Base-by-base conservation (phyloP, 345 rosid genomes). In the Murraya paniculata region DNA sequence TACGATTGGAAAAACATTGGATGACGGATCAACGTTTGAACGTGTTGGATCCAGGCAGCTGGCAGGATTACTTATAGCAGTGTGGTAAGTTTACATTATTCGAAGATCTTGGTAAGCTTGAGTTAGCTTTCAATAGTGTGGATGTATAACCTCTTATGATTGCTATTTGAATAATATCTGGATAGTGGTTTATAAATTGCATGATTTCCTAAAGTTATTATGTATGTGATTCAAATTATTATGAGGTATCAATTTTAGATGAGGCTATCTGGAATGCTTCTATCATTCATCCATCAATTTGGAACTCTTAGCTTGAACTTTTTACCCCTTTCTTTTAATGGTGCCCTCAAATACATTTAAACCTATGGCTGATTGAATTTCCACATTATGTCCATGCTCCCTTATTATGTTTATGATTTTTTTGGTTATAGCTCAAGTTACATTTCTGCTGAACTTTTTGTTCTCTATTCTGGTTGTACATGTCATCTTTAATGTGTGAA, bases 1-100 rank as follows among this genome's bases (percentile, higher is more conserved):
- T 56, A 78, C 82, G 85, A 90, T 93, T 22, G 95, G 93, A n/a
- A 91, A 85, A 83, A 88, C 90, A 68, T 85, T 93, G 78, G 89
- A 84, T 62, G 91, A 91, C 56, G 88, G 91, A 72, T 86, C 87
- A 68, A 73, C 87, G 9, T 92, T 90, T 82, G 90, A 86, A 80
- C 91, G 94, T 70, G 92, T 88, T 88, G 97, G 97, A 64, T 91
- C 93, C 68, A 84, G 97, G 82, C 95, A 91, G 78, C 89, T 92
- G 58, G 97, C 97, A 75, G 95, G 92, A 72, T 85, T 93, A 84
- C 95, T 93, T 77, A 85, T 93, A 69, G 89, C 93, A 74, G 88
- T 90, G 56, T 93, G 97, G 97, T 93, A 50, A 82, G 88, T 75
- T 55, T 56, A 68, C 75, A 14, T 71, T 58, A 48, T 50, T 31